Evolutionary conservation across 805 yeast species (phyloP).

Genomic region (Wickerhamomyces chaumierensis): DNA sequence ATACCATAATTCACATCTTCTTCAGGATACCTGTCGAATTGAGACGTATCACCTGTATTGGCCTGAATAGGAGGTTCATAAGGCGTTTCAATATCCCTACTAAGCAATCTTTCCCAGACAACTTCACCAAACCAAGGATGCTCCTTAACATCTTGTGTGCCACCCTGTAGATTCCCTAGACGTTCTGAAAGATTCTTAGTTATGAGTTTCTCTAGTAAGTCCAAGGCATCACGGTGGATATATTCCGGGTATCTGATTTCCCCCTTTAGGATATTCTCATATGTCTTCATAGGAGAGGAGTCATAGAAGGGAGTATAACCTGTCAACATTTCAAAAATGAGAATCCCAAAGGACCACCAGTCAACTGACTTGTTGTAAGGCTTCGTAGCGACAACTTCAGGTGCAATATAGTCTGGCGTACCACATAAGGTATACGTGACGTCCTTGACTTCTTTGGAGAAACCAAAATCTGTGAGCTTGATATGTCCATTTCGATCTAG

Average conservation of each 20-base stretch:
- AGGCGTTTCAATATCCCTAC: conserved; percentile 87
- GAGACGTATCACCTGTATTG: conserved; percentile 88
- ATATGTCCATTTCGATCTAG: conserved; percentile 85
- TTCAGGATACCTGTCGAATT: conserved; percentile 75
- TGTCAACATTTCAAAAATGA: conserved; percentile 88
- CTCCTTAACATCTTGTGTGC: conserved; percentile 73
- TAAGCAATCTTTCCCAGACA: conserved; percentile 78
- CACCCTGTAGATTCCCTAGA: conserved; percentile 77
- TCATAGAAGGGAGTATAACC: conserved; percentile 95
- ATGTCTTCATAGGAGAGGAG: conserved; percentile 86
- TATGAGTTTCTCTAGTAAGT: conserved; percentile 60
- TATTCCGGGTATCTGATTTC: conserved; percentile 68
- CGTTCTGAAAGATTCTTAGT: conserved; percentile 77
- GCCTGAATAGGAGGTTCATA: conserved; percentile 91
- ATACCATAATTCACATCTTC: conserved; percentile 82
- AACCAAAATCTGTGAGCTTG: conserved; percentile 88
- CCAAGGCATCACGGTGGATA: conserved; percentile 68
- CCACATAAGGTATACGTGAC: conserved; percentile 93
- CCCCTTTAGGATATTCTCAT: conserved; percentile 80
- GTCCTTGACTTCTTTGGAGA: conserved; percentile 85
- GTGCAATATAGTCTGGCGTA: conserved; percentile 94
- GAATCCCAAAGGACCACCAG: conserved; percentile 95
- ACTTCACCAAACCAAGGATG: conserved; percentile 93
- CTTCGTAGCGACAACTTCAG: conserved; percentile 87
- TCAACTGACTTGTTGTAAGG: conserved; percentile 93